Percentiles rank a stretch among this genome's conserved stretches.
Conservation (phyloP, 2,329 filamentous ascomycete species). For the Capronia epimyces region DNA sequence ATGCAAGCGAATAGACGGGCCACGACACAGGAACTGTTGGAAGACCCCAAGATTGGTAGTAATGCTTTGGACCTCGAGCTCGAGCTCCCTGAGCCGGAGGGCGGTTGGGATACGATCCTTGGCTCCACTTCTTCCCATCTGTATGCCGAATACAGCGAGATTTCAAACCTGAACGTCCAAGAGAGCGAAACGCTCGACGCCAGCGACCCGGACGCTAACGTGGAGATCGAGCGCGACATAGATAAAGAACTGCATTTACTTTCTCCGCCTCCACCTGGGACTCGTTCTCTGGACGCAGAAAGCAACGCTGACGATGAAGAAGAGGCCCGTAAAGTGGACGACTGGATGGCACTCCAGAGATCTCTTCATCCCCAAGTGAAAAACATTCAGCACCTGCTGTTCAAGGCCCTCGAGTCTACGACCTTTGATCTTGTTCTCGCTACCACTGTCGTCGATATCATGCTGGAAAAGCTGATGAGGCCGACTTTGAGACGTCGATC, state of each 20-base stretch:
- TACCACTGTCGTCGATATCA: slow-evolving; percentile 11
- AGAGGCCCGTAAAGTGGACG: slow-evolving; percentile 3
- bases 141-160: neutral
- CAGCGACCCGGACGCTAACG: neutral
- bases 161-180: neutral
- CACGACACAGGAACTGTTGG: slow-evolving; percentile 17
- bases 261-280: neutral
- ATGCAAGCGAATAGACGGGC: neutral
- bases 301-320: neutral
- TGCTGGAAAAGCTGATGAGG: slow-evolving; percentile 15
- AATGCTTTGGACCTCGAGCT: slow-evolving; percentile 15
- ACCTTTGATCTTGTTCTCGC: slow-evolving; percentile 15
- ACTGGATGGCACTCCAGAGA: slow-evolving; percentile 11
- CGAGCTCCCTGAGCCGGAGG: slow-evolving; percentile 29
- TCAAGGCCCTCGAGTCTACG: slow-evolving; percentile 17
- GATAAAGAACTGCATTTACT: neutral
- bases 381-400: slow-evolving; percentile 8
- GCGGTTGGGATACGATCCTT: slow-evolving; percentile 27
- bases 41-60: neutral
- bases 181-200: neutral
- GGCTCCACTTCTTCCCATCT: slow-evolving; percentile 2
- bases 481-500: slow-evolving; percentile 31
- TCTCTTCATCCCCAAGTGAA: slow-evolving; percentile 2
- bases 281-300: neutral
- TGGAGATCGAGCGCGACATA: neutral